Evolutionary conservation across 2,329 filamentous ascomycete species (phyloP), one percentile per base, ranked within the genome.

Genomic region (Arthrinium phaeospermum): DNA sequence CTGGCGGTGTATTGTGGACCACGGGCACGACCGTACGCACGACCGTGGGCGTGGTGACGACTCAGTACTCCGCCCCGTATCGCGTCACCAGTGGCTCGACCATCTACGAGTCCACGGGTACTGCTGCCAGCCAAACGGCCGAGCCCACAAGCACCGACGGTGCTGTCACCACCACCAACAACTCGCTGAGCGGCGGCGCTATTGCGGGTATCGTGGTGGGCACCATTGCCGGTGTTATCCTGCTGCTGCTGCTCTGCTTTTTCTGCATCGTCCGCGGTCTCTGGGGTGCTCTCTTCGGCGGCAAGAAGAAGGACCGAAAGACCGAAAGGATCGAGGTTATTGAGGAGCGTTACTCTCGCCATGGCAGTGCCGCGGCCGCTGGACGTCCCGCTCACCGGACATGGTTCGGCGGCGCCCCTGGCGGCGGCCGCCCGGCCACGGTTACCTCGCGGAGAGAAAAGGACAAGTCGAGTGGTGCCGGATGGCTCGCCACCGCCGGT

Each of bases 151-250:
- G 86, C 53, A 87, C 88, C n/a, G 85, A 87, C 8, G 82, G 80
- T 24, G 77, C 76, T 45, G 85, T 84, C 46, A 80, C 81, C 67
- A 83, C 82, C 77, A 84, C 78, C 49, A 82, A 83, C 71, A 81
- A 83, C 61, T 76, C 78, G 41, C 86, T 95, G 71, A 93, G 91
- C 77, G 88, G 86, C 61, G 93, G 93, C 70, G 93, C 92, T 73
- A 95, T 95, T 77, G 93, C 93, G 22, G 93, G 93, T 73, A 95
- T 95, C 77, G 93, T 95, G 75, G 91, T 95, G 71, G 93, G 93
- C 74, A 88, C 90, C 14, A 86, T 95, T 68, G 87, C 88, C 19
- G 93, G 92, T 74, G 85, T 94, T 47, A 82, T 87, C 53, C 85
- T 95, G 2, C 88, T 95, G 30, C 84, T 92, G 5, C 86, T 93